These are phyloP conservation scores for Tetrahymena thermophila DNA, from an alignment of 73 alveolate species.

Conservation along the genomic window DNA sequence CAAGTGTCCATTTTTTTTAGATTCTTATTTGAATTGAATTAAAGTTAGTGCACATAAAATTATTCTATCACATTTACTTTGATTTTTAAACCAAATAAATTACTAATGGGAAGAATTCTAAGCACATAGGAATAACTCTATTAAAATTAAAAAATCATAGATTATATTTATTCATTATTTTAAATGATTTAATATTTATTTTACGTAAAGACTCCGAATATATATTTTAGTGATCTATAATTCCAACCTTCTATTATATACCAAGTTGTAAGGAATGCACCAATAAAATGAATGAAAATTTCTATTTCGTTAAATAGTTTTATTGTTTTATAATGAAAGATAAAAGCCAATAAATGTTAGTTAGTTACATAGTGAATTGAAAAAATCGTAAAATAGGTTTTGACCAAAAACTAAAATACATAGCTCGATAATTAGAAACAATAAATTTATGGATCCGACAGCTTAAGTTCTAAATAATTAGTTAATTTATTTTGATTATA, in stretches of 20 bases:
- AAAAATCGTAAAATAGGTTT: neutral
- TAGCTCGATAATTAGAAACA: neutral
- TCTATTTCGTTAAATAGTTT: neutral
- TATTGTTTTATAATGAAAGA: neutral
- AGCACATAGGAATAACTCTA: neutral
- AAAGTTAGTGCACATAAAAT: neutral
- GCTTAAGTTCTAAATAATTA: neutral
- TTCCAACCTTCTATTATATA: neutral
- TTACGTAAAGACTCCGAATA: neutral
- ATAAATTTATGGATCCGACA: neutral
- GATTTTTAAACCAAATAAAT: neutral
- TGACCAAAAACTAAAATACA: neutral
- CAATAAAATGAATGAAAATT: neutral
- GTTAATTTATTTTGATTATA: neutral
- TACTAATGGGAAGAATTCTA: neutral
- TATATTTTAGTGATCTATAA: neutral
- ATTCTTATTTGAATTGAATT: neutral
- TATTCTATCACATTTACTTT: neutral
- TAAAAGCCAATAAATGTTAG: neutral
- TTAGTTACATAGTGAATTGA: neutral
- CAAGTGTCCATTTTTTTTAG: too few relatives aligned
- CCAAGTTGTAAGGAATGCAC: neutral
- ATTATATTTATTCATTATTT: neutral
- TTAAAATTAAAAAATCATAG: neutral
- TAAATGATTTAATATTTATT: neutral